Evolutionary conservation across 2,329 filamentous ascomycete genomes (phyloP).

Genomic region (Dendryphion nanum): DNA sequence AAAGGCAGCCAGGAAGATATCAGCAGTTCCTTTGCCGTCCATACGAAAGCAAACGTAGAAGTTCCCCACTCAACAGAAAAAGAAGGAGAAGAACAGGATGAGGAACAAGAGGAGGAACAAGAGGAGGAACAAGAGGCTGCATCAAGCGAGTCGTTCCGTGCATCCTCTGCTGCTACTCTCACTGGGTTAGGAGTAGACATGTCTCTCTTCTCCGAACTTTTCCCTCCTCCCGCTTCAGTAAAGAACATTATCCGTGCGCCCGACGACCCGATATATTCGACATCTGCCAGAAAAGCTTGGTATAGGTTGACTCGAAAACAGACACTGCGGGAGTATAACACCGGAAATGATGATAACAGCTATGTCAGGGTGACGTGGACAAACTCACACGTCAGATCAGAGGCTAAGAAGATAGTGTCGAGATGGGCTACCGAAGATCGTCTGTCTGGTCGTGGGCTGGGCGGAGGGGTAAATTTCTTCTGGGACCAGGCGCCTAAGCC

Average conservation of each 20-base stretch:
- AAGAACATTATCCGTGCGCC: slow-evolving; percentile 15
- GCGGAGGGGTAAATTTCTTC: slow-evolving; percentile 35
- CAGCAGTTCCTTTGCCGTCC: too few relatives aligned
- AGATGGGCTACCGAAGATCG: slow-evolving; percentile 40
- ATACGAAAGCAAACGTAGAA: too few relatives aligned
- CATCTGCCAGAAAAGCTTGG: slow-evolving; percentile 38
- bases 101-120: too few relatives aligned
- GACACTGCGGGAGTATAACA: slow-evolving; percentile 39
- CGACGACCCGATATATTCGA: slow-evolving; percentile 33
- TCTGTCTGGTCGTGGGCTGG: slow-evolving; percentile 34
- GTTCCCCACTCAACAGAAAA: too few relatives aligned
- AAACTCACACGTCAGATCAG: slow-evolving; percentile 29
- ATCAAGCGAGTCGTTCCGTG: too few relatives aligned
- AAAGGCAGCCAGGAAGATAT: too few relatives aligned
- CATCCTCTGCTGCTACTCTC: too few relatives aligned
- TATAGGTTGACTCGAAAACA: slow-evolving; percentile 39
- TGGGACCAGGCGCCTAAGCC: slow-evolving; percentile 33
- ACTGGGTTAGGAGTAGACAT: too few relatives aligned
- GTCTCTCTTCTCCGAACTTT: slow-evolving; percentile 25
- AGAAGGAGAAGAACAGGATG: too few relatives aligned
- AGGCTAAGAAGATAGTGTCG: slow-evolving; percentile 35
- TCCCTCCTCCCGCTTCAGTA: slow-evolving; percentile 12
- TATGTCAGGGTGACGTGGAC: slow-evolving; percentile 40
- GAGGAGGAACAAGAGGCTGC: too few relatives aligned
- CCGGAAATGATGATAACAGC: slow-evolving; percentile 31